Conservation (phyloP, 208 protist genomes). For the Vickermania ingenoplastis region DNA sequence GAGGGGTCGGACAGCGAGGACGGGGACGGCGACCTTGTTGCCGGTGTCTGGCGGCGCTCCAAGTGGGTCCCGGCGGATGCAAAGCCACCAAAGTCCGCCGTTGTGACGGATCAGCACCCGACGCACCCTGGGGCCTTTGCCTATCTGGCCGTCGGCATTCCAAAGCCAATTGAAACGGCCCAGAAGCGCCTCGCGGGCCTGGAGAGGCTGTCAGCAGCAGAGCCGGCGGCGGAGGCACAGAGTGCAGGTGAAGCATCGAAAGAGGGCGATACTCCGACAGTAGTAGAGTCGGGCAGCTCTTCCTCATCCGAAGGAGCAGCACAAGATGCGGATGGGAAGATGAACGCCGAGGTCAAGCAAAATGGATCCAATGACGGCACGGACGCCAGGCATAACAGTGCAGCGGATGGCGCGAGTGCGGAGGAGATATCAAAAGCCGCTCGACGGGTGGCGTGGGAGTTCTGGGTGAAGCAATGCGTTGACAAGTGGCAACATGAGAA, state of each 20-base stretch:
- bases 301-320: too few relatives aligned
- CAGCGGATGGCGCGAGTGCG: too few relatives aligned
- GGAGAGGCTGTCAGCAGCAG: neutral
- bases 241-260: neutral
- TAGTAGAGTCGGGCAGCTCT: too few relatives aligned
- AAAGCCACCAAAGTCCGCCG: slow-evolving; percentile 45
- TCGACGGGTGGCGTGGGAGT: too few relatives aligned
- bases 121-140: slow-evolving; percentile 54
- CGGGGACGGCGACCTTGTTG: neutral
- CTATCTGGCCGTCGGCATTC: slow-evolving; percentile 23
- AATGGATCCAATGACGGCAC: too few relatives aligned
- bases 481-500: neutral
- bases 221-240: neutral
- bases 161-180: neutral
- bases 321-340: too few relatives aligned
- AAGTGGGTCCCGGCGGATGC: slow-evolving; percentile 27
- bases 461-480: neutral
- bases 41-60: slow-evolving; percentile 8
- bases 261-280: too few relatives aligned
- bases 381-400: too few relatives aligned
- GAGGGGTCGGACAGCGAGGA: neutral
- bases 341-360: too few relatives aligned
- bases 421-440: too few relatives aligned
- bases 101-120: slow-evolving; percentile 64
- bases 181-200: neutral